These are phyloP conservation scores for Umbilicus rupestris DNA, from an alignment of 164 flowering plant genomes.

Conservation along the genomic window DNA sequence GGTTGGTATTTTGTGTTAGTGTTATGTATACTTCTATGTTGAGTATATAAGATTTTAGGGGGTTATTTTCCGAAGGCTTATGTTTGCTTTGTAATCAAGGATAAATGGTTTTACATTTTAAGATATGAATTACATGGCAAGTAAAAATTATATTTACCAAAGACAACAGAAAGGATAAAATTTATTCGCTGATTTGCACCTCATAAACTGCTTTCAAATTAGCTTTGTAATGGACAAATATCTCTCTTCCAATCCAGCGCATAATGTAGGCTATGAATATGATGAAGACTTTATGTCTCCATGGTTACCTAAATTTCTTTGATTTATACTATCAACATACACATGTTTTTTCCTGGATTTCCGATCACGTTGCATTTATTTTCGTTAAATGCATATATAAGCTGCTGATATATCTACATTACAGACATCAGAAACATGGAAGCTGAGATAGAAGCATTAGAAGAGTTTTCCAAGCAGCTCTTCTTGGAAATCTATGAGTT, in stretches of 20 bases:
- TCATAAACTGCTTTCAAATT: too few relatives aligned
- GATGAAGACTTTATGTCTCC: neutral
- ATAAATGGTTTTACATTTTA: too few relatives aligned
- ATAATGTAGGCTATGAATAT: neutral
- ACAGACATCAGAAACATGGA: constrained; percentile 81
- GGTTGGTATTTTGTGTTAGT: constrained; percentile 29
- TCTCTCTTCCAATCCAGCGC: neutral
- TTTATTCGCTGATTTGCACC: too few relatives aligned
- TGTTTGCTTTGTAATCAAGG: too few relatives aligned
- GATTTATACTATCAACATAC: neutral
- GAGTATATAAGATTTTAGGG: too few relatives aligned
- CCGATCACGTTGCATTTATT: too few relatives aligned
- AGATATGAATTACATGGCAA: too few relatives aligned
- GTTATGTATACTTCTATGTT: neutral
- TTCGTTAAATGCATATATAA: neutral
- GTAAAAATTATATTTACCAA: too few relatives aligned
- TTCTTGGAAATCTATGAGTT: constrained; percentile 93
- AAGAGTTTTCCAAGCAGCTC: constrained; percentile 91
- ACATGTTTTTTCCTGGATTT: neutral
- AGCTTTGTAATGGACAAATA: neutral
- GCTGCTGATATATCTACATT: neutral
- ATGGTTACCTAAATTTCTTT: neutral
- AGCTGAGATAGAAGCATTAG: constrained; percentile 87
- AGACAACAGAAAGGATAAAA: too few relatives aligned
- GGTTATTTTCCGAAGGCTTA: too few relatives aligned